Evolutionary conservation across 1,284 basidiomycete genomes (phyloP).

Genomic region (Quambalaria eucalypti): DNA sequence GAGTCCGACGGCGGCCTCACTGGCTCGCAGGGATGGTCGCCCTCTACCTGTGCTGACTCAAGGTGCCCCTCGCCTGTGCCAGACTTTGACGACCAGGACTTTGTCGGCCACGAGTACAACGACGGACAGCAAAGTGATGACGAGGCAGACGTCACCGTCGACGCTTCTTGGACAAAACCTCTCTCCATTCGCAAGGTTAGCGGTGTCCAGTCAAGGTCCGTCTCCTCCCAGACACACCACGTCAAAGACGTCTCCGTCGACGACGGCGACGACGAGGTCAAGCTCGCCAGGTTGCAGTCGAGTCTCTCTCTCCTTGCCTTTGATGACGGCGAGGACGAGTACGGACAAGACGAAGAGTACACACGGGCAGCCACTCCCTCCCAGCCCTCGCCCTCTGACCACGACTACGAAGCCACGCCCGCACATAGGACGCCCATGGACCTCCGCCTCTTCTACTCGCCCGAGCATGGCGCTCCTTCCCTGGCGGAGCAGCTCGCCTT

Average conservation of each 20-base stretch:
- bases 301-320: constrained; percentile 2
- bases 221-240: not conserved
- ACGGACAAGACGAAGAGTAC: not conserved
- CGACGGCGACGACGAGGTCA: constrained; percentile 2
- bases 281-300: constrained; percentile 1
- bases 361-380: too few relatives aligned
- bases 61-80: too few relatives aligned
- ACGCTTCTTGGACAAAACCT: not conserved
- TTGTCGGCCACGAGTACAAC: too few relatives aligned
- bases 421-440: not conserved
- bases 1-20: too few relatives aligned
- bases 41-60: not conserved
- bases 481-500: constrained; percentile 13
- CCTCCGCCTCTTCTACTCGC: not conserved
- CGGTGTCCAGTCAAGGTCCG: not conserved
- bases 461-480: constrained; percentile 7
- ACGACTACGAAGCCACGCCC: not conserved
- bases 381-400: not conserved
- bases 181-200: not conserved
- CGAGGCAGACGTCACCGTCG: not conserved
- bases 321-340: not conserved
- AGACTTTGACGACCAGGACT: too few relatives aligned
- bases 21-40: too few relatives aligned
- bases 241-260: not conserved
- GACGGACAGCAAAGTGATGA: not conserved